These are phyloP conservation scores for Furcasterigmium sp. DNA, from an alignment of 2,329 filamentous ascomycete species.

Conservation along the genomic window DNA sequence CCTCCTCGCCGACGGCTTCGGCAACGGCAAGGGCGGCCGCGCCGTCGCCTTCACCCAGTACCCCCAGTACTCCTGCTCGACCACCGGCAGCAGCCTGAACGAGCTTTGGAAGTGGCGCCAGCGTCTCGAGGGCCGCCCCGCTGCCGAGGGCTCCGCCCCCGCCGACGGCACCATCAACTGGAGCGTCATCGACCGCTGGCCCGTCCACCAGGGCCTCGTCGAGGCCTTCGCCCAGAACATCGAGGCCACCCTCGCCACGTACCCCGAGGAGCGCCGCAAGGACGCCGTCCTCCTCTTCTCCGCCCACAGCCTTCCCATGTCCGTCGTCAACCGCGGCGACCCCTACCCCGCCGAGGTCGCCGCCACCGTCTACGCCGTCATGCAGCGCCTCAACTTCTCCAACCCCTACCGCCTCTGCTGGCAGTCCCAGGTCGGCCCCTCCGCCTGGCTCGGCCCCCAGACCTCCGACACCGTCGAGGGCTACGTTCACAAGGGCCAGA, in stretches of 20 bases:
- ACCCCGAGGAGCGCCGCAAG: constrained; percentile 73
- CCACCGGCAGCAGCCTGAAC: constrained; percentile 91
- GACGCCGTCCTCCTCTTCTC: constrained; percentile 87
- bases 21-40: constrained; percentile 80
- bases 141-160: constrained; percentile 42
- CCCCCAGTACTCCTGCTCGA: constrained; percentile 96
- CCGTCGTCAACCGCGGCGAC: constrained; percentile 91
- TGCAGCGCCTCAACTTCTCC: constrained; percentile 79
- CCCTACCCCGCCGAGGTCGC: constrained; percentile 94
- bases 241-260: constrained; percentile 75
- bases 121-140: constrained; percentile 73
- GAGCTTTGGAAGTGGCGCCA: constrained; percentile 97
- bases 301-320: constrained; percentile 94
- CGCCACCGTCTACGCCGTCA: constrained; percentile 94
- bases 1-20: constrained; percentile 84
- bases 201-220: constrained; percentile 81
- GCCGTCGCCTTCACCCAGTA: constrained; percentile 98
- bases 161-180: constrained; percentile 73
- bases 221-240: constrained; percentile 93
- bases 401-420: constrained; percentile 93
- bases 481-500: constrained; percentile 87
- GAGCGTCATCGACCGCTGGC: constrained; percentile 99
- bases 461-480: constrained; percentile 83
- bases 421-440: constrained; percentile 97
- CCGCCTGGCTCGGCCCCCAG: constrained; percentile 92